Percentiles rank a stretch among this genome's conserved stretches.
phyloP scores from a whole-genome alignment of 345 rosid genomes.

The Psidium guajava region DNA sequence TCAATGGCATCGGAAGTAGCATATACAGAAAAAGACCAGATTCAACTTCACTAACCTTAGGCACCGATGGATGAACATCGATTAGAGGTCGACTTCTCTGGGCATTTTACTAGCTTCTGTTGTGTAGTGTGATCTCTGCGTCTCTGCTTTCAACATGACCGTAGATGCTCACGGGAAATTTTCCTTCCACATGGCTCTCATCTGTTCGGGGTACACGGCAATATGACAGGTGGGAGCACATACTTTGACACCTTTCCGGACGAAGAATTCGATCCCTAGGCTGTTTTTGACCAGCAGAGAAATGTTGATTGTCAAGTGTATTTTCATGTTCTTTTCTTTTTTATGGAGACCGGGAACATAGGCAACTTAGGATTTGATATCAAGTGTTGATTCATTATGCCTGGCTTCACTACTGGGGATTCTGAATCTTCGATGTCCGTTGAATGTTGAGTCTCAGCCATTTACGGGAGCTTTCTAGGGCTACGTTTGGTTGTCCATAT shows the following conservation, averaged over 20 bases:
- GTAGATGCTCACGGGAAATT: background rate
- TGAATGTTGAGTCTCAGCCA: background rate
- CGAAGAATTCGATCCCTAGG: background rate
- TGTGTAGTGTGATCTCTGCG: background rate
- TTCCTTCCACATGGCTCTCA: background rate
- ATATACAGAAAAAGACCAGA: no score
- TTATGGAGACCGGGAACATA: background rate
- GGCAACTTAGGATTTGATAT: background rate
- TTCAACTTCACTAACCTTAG: no score
- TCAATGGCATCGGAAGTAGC: background rate
- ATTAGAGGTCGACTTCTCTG: background rate
- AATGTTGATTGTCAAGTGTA: background rate
- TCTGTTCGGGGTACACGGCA: background rate
- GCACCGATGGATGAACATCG: background rate
- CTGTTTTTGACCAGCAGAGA: background rate
- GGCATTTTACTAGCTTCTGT: background rate
- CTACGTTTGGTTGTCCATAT: no score
- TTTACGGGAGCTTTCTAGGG: background rate
- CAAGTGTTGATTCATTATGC: background rate
- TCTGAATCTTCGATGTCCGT: background rate
- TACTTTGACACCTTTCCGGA: background rate
- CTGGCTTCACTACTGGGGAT: background rate
- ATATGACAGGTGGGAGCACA: background rate
- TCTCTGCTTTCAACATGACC: background rate
- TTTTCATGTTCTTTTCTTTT: background rate